Evolutionary conservation across 345 rosid species (phyloP).

Genomic region (Rhodamnia rubescens): DNA sequence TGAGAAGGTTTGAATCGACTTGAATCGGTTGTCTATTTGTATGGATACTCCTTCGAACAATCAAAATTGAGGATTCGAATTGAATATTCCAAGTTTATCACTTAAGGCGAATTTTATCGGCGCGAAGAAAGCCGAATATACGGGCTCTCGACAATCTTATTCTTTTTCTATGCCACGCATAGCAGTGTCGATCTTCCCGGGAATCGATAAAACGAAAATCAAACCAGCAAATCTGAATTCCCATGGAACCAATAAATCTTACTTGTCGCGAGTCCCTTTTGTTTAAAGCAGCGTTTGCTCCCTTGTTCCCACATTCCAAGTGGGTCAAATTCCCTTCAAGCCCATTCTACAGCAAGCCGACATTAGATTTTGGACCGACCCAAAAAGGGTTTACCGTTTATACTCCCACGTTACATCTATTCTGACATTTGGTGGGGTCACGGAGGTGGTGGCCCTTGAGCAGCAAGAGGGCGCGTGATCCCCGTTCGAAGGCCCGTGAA

Average conservation of each 20-base stretch:
- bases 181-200: not conserved
- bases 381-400: too few species aligned
- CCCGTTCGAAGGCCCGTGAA: not conserved
- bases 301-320: not conserved
- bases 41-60: not conserved
- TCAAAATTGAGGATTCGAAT: not conserved
- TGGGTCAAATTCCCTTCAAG: not conserved
- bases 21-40: not conserved
- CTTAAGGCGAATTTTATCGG: not conserved
- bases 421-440: not conserved
- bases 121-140: rapidly evolving
- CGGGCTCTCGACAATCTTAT: not conserved
- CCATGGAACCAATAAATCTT: not conserved
- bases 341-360: not conserved
- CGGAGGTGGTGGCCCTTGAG: not conserved
- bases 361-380: not conserved
- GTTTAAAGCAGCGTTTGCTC: not conserved
- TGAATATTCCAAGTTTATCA: not conserved
- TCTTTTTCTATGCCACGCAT: not conserved
- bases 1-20: not conserved
- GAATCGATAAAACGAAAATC: not conserved
- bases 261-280: not conserved
- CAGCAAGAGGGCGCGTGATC: not conserved
- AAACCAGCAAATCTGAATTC: not conserved
- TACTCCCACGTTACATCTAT: not conserved